Evolutionary conservation across 2,329 filamentous ascomycete genomes (phyloP), one percentile per base, ranked within the genome.

Genomic region (Sporothrix schenckii): DNA sequence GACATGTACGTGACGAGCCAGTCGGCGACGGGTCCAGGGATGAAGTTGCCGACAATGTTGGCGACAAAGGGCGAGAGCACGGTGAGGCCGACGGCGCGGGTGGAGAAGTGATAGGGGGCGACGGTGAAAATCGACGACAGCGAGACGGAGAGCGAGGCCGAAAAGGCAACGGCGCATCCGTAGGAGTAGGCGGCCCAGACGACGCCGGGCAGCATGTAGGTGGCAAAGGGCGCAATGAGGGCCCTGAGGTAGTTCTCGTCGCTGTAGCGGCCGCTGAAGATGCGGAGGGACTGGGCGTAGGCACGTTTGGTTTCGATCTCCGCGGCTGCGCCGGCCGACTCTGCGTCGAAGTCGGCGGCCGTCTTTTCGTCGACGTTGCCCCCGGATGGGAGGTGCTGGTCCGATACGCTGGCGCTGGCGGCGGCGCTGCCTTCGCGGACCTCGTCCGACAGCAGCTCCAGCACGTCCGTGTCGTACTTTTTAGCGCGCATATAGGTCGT

Each of bases 181-280:
- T 80, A 80, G 0, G 80, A 75, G 50, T 82, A 74, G 41, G 81
- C 78, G 30, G 81, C 77, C 77, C 79, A 83, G 9, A 80, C 74
- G 5, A 83, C 80, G 21, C 80, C 80, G 0, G 82, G 75, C 70
- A 83, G 83, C 24, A 78, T 73, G 72, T 81, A 80, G 24, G 82
- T 79, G 2, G 80, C 78, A 56, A 83, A 78, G 9, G 82, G 82
- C 5, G 80, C 69, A 10, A 71, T 66, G 7, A 76, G 69, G 30
- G 74, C 71, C 30, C 21, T 54, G 44, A 66, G 54, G 65, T 60
- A 70, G 14, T 54, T 50, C 34, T 76, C 75, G 58, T 76, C 74
- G 9, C 69, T 69, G 56, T 66, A 65, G 4, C 71, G 69, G 13
- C 72, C 72, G 50, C 66, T 44, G 73, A 74, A 75, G 11, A 76